Percentiles rank a stretch among this genome's conserved stretches.
Conservation (phyloP, 2,329 filamentous ascomycete species). For the Monosporascus ibericus region DNA sequence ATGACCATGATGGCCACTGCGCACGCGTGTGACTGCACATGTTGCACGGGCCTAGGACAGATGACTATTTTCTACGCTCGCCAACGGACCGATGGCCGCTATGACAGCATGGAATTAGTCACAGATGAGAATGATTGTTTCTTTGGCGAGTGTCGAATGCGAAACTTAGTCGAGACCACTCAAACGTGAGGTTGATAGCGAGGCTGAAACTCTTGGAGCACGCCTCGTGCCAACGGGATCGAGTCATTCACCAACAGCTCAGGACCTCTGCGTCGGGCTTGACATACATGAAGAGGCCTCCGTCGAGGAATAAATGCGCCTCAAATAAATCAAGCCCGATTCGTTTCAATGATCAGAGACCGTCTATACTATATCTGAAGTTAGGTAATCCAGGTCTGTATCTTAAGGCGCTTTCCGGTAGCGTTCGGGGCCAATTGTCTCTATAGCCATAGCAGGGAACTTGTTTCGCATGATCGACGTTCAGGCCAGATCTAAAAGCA, state of each 20-base stretch:
- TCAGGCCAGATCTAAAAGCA: constrained; percentile 1
- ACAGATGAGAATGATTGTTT: constrained; percentile 33
- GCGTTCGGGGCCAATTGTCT: constrained; percentile 2
- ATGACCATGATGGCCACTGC: constrained; percentile 47
- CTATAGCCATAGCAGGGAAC: constrained; percentile 2
- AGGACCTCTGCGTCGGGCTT: not conserved
- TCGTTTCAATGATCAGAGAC: not conserved
- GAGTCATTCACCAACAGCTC: constrained; percentile 4
- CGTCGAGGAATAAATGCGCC: not conserved
- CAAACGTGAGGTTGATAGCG: constrained; percentile 3
- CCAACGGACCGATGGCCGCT: constrained; percentile 46
- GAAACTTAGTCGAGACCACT: constrained; percentile 6
- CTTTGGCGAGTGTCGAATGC: constrained; percentile 12
- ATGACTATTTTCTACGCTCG: constrained; percentile 43
- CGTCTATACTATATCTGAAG: too few relatives aligned
- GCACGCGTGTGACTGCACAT: constrained; percentile 46
- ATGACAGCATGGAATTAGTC: constrained; percentile 37
- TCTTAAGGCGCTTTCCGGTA: constrained; percentile 1
- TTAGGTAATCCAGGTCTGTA: too few relatives aligned
- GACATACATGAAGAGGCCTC: not conserved
- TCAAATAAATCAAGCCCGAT: not conserved
- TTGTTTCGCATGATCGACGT: constrained; percentile 11
- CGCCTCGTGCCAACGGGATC: not conserved
- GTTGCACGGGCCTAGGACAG: constrained; percentile 43
- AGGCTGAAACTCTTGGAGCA: not conserved